Evolutionary conservation across 1,139 yeast genomes (phyloP), one percentile per base, ranked within the genome.

Genomic region (Lodderomyces jiufengensis): DNA sequence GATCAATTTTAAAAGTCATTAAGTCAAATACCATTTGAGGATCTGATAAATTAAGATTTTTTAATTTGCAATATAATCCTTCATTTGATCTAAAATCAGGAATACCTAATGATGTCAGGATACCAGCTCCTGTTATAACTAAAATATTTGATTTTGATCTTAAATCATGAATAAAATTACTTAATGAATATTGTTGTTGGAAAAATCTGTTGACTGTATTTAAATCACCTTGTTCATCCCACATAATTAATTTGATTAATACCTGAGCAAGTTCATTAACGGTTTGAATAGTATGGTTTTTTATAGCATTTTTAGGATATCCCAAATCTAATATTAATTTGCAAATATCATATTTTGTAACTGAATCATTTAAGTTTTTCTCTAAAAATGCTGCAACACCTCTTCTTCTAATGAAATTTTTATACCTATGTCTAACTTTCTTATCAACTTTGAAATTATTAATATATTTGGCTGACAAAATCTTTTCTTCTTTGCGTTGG

Each of bases 111-210:
- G 87, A 78, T 4, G 96, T 88, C 15, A 95, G 84, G 32, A 90
- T 87, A 18, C 97, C 97, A 0, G 97, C 97, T 5, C 97, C 97
- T 0, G 96, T 87, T 18, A 90, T 62, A 1, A 90, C 92, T 43
- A 90, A 54, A 22, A 88, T 74, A 18, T 32, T 42, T 35, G 76
- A 78, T 9, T 29, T 24, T 16, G 20, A 9, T n/a, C 23, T 10
- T 15, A 43, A 28, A 9, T 40, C 45, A 4, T 26, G 14, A 5
- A 37, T 20, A 18, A 43, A 37, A 21, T 36, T 33, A 4, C 27
- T 24, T 11, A 43, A 20, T 11, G 22, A 21, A 24, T 41, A 39
- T 15, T 24, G 9, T 14, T 24, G 14, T 14, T 27, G 15, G 25
- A 22, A 15, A 12, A 15, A 9, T 28, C 22, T 7, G 26, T 3